Base-by-base conservation (phyloP, 2,329 filamentous ascomycete genomes). In the Nigrograna mackinnonii region DNA sequence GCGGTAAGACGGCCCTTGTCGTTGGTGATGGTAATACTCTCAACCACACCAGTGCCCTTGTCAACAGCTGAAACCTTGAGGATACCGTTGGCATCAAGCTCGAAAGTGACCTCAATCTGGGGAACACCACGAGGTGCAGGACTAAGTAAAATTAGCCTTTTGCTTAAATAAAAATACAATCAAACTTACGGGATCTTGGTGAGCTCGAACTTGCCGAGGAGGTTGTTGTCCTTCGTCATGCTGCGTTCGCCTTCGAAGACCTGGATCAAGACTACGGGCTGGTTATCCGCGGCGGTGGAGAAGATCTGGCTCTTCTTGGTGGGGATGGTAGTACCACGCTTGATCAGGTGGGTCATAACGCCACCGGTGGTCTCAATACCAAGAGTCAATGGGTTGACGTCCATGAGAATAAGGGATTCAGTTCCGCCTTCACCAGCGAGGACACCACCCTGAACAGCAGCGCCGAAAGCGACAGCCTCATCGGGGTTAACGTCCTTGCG, bases 401-500 rank as follows among this genome's bases (percentile, higher is more conserved):
- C 91, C 89, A 96, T 94, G 62, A 96, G 89, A 67, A 96, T 89
- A 52, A 96, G 71, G 4, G 85, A 83, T n/a, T 75, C 79, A 51
- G 89, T 88, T 66, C 85, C 87, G 66, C 87, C 83, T 77, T 96
- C 90, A 57, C 91, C 91, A 59, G 91, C 87, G 50, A 99, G 81
- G 67, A 97, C 85, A 86, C 91, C 92, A 77, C 87, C 94, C 78
- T 99, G 94, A 60, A 97, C 91, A 59, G 94, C 92, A 53, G 94
- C 94, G 77, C 94, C 94, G 71, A 91, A 97, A 68, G 94, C 94
- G 60, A 97, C 94, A 77, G 94, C 94, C 81, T 97, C 94, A 68
- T 99, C 94, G 61, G 94, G 94, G 84, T 97, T 97, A 73, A 99
- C 96, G 76, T 91, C 90, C 89, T 97, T 97, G 83, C 87, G 91